Conservation (phyloP, 2,329 filamentous ascomycete genomes). For the Pyrenophora teres region DNA sequence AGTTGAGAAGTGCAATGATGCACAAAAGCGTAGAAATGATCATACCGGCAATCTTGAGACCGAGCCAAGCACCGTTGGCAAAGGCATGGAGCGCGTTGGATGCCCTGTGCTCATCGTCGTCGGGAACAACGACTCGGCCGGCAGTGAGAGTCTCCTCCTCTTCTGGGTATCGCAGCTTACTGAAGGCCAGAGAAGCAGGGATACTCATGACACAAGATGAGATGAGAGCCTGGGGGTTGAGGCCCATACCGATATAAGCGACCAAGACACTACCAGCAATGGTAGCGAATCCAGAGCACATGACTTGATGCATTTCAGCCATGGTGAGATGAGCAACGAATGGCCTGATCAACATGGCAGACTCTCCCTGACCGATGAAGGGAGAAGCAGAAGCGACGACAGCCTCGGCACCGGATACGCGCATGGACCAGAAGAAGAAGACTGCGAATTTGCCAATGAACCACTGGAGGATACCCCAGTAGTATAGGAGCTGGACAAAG, state of each 20-base stretch:
- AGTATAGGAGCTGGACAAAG: slow-evolving; percentile 84
- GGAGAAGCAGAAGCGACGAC: slow-evolving; percentile 90
- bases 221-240: slow-evolving; percentile 83
- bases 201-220: slow-evolving; percentile 97
- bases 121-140: slow-evolving; percentile 78
- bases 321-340: slow-evolving; percentile 84
- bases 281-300: slow-evolving; percentile 90
- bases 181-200: slow-evolving; percentile 84
- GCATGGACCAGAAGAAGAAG: slow-evolving; percentile 90
- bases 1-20: slow-evolving; percentile 76
- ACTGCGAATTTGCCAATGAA: slow-evolving; percentile 83
- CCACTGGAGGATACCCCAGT: slow-evolving; percentile 83
- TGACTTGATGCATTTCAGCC: slow-evolving; percentile 88
- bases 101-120: slow-evolving; percentile 76
- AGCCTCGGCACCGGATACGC: slow-evolving; percentile 88
- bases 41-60: slow-evolving; percentile 84
- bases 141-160: slow-evolving; percentile 84
- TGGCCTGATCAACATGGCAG: slow-evolving; percentile 86
- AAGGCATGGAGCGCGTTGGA: slow-evolving; percentile 84
- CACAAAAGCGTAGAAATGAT: slow-evolving; percentile 79
- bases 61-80: slow-evolving; percentile 81
- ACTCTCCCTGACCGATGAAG: slow-evolving; percentile 94
- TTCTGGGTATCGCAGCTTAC: slow-evolving; percentile 88
- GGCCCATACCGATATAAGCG: slow-evolving; percentile 80
- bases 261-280: slow-evolving; percentile 88